phyloP scores from a whole-genome alignment of 2,329 filamentous ascomycete genomes.

The Chaetomiaceae sp. region DNA sequence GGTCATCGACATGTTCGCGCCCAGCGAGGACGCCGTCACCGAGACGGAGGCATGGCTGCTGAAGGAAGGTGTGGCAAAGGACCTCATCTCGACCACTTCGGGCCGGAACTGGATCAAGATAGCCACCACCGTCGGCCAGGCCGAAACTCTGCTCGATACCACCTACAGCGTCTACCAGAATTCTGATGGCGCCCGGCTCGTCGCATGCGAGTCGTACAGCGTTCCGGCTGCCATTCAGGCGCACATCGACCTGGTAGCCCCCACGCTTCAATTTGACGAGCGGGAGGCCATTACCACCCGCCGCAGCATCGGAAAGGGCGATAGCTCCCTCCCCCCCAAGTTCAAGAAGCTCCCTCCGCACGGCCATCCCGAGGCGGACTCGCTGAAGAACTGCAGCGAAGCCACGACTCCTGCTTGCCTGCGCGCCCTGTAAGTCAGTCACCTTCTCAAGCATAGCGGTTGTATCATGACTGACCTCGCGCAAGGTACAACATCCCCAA shows the following conservation, averaged over 20 bases:
- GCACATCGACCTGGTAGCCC: conserved; percentile 4
- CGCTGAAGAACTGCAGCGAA: conserved; percentile 3
- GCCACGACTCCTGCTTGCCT: conserved; percentile 2
- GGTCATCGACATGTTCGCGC: not conserved
- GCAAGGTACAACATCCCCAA: conserved; percentile 3
- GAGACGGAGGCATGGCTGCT: conserved; percentile 5
- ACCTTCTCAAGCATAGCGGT: not conserved
- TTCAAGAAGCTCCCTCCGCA: conserved; percentile 2
- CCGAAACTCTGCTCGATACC: not conserved
- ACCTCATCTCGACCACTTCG: not conserved
- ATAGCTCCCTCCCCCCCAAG: not conserved
- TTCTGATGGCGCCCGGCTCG: not conserved
- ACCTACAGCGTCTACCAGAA: conserved; percentile 5
- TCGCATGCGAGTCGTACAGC: conserved; percentile 7
- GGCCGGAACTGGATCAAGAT: conserved; percentile 9
- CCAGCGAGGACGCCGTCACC: not conserved
- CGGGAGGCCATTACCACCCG: conserved; percentile 1
- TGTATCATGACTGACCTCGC: not conserved
- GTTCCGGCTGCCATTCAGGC: conserved; percentile 1
- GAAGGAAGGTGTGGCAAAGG: not conserved
- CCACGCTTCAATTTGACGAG: conserved; percentile 7
- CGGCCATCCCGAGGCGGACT: not conserved
- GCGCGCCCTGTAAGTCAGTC: not conserved
- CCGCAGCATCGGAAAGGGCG: not conserved
- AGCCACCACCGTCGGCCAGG: not conserved